Evolutionary conservation across 2,329 filamentous ascomycete genomes (phyloP), one percentile per base, ranked within the genome.

Genomic region (Daldinia sp.): DNA sequence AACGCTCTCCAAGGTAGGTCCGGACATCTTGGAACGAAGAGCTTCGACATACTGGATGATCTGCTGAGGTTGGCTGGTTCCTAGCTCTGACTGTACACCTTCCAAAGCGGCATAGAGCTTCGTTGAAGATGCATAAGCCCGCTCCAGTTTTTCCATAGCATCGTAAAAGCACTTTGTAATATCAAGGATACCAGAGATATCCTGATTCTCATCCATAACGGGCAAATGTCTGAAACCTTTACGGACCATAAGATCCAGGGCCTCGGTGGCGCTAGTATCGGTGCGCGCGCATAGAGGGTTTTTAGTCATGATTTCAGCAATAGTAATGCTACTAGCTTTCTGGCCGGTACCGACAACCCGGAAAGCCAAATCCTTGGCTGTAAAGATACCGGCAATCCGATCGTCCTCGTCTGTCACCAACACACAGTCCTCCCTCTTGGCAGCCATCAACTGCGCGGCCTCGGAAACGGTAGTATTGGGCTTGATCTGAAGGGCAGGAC

Each of bases 151-250:
- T 83, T 99, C 95, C 95, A 99, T 99, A 41, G 95, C 95, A 80
- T 99, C 95, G 80, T 99, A 99, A 79, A 99, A 99, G 80, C 95
- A 99, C 80, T 98, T 99, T 59, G 95, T 99, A 72, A 99, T 99
- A 78, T 99, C 95, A 56, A 99, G 83, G 70, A 99, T 94, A 82
- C 95, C 95, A 6, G 94, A 96, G 66, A 99, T 99, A 75, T 99
- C 94, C 79, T 99, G 95, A 78, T 99, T 98, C 82, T 99, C 95
- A 79, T 99, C 95, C 95, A 99, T 99, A 69, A 99, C 95, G 2
- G 95, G 95, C 75, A 99, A 79, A 82, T 99, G 95, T 71, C 95
- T 89, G 83, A 99, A 99, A 15, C 95, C 95, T 81, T 98, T 98
- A 71, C 94, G 87, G 59, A 99, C 95, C 95, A 99, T 99, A 60